Evolutionary conservation across 176 grass and related monocot genomes (phyloP).

Genomic region (Paspalum vaginatum): DNA sequence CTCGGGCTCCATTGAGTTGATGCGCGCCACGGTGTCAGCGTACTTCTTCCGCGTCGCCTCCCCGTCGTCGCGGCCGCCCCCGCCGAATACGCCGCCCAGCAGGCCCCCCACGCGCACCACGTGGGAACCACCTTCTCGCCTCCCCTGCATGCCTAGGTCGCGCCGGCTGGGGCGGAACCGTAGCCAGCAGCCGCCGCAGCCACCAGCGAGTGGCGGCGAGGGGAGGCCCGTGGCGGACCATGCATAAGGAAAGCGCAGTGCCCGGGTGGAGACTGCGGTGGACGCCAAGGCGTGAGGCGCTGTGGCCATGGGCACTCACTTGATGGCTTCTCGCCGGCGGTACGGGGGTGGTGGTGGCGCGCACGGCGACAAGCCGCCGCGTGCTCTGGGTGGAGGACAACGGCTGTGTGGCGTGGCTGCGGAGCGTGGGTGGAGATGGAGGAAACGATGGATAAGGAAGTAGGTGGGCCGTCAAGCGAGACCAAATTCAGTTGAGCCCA

Average conservation of each 20-base stretch:
- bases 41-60: slow-evolving; percentile 77
- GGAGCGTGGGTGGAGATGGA: slow-evolving; percentile 30
- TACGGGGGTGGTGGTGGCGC: slow-evolving; percentile 7
- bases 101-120: slow-evolving; percentile 58
- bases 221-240: slow-evolving; percentile 6
- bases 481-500: too few relatives aligned
- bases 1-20: slow-evolving; percentile 77
- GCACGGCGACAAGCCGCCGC: slow-evolving; percentile 44
- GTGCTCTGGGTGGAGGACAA: slow-evolving; percentile 37
- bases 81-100: slow-evolving; percentile 79
- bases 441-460: slow-evolving; percentile 46
- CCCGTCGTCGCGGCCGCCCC: slow-evolving; percentile 73
- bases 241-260: slow-evolving; percentile 22
- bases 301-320: slow-evolving; percentile 27
- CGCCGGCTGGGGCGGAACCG: slow-evolving; percentile 5
- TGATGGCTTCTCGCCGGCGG: background rate
- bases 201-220: slow-evolving; percentile 3
- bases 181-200: background rate
- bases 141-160: background rate
- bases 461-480: background rate
- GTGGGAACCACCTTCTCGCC: background rate
- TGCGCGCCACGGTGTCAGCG: slow-evolving; percentile 55
- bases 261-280: slow-evolving; percentile 5
- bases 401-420: slow-evolving; percentile 44
- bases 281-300: slow-evolving; percentile 32